Base-by-base conservation (phyloP, 495 filamentous ascomycete genomes). In the Achaetomiella virescens region DNA sequence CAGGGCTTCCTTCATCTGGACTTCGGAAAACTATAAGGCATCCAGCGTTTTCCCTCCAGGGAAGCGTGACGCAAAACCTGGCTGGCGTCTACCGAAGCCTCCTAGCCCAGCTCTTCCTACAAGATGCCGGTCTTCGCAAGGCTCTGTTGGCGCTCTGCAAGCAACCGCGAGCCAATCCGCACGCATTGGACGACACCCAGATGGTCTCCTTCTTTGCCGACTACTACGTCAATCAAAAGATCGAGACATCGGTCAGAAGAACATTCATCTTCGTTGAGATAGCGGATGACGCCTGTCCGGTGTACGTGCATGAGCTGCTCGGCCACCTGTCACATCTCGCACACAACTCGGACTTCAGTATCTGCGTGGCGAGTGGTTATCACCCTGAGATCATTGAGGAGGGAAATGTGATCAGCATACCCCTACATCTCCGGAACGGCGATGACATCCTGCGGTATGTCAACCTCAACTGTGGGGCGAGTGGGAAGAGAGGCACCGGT, bases 191-290 rank as follows among this genome's bases (percentile, higher is more conserved):
- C 41, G 70, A 74, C 44, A 57, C 62, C 0, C 62, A 69, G 8
- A 29, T 72, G 2, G 60, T 66, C 9, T 63, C 60, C 6, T 72
- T 70, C 52, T 72, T 74, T 41, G 59, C 66, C 24, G 71, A 74
- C 48, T 61, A 71, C n/a, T 71, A 71, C 41, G 61, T 70, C 55
- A 51, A 60, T 43, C 56, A 60, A 12, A 60, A 57, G 33, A 54
- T 68, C 21, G 51, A 66, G 20, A 70, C 62, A 1, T 53, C 64
- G 5, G 52, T 59, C 0, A 61, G 61, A 43, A 50, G 71, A 22
- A 72, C 65, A 1, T 74, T 74, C 40, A 61, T 74, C 31, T 62
- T 72, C 17, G 59, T 74, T 36, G 68, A 74, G 37, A 59, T 69
- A 4, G 43, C 61, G n/a, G 64, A 70, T 42, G 57, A 66, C 27